Base-by-base conservation (phyloP, 495 filamentous ascomycete genomes). In the Aspergillus biplanus region DNA sequence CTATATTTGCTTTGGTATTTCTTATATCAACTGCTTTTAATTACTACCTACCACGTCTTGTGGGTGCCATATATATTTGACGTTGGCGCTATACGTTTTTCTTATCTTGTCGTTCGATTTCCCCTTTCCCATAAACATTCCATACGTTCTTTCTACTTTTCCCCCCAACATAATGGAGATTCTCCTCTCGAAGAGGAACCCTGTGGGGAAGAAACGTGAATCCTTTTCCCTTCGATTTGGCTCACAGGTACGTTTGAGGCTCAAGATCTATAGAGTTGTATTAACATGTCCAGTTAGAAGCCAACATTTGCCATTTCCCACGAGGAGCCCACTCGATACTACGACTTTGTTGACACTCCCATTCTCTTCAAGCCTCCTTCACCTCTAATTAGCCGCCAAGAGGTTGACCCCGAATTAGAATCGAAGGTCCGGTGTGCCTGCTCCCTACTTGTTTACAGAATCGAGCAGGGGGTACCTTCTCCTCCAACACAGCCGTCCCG, bases 391-490 rank as follows among this genome's bases (percentile, higher is more conserved):
- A 49, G 63, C 32, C 70, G 67, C 5, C 70, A 67, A 48, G 34
- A 66, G 5, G 66, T 72, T 18, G 31, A 63, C 12, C 27, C 61
- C 1, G 56, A 67, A 11, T 27, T 72, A 5, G 67, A 69, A 18
- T 57, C 52, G 0, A 53, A 69, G 8, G 52, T 72, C 5, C 55
- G 62, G 49, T 50, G 63, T 47, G 50, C 70, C 16, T 72, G 70
- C 42, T 56, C 63, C 1, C 48, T 70, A 32, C 70, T 72, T 6
- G 62, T 66, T 13, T 64, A 69, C 56, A 47, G 65, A n/a, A 61
- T 72, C 52, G 63, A 68, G 53, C 60, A 48, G 47, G 69, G 67
- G 4, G 47, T 65, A 21, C 64, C 66, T 5, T 63, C 63, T 9
- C 56, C n/a, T 5, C 12, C 47, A 15, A 52, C 11, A 4, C 44